Conservation (phyloP, 108 stramenopile genomes). For the Cyclotella atomus region DNA sequence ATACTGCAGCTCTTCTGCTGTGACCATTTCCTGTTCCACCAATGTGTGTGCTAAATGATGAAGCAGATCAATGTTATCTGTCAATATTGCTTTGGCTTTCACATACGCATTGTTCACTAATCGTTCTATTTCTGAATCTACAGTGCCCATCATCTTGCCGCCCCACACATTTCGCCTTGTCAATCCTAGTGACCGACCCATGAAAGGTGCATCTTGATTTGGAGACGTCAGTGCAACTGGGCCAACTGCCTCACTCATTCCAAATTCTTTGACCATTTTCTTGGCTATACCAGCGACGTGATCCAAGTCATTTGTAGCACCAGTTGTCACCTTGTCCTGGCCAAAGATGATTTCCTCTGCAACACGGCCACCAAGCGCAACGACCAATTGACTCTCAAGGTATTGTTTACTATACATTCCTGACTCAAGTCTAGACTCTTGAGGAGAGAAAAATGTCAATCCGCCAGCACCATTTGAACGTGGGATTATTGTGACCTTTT, state of each 20-base stretch:
- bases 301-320: constrained; percentile 97
- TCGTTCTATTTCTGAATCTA: constrained; percentile 93
- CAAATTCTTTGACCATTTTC: constrained; percentile 96
- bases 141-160: constrained; percentile 67
- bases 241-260: constrained; percentile 94
- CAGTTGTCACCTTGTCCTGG: constrained; percentile 94
- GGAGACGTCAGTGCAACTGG: constrained; percentile 84
- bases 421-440: constrained; percentile 90
- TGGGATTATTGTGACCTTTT: constrained; percentile 97
- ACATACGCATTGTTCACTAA: constrained; percentile 92
- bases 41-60: constrained; percentile 82
- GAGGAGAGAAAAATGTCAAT: constrained; percentile 94
- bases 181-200: constrained; percentile 72
- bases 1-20: constrained; percentile 93
- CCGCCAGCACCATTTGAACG: constrained; percentile 93
- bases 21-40: constrained; percentile 92
- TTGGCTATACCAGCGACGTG: constrained; percentile 94
- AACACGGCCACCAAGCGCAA: constrained; percentile 95
- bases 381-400: constrained; percentile 92
- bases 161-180: constrained; percentile 80
- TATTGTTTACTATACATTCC: constrained; percentile 93
- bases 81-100: constrained; percentile 85
- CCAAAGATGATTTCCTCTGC: constrained; percentile 98
- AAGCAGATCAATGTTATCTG: constrained; percentile 82
- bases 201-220: constrained; percentile 67